These are phyloP conservation scores for Aspergillus saccharolyticus DNA, from an alignment of 495 filamentous ascomycete genomes.

Conservation along the genomic window DNA sequence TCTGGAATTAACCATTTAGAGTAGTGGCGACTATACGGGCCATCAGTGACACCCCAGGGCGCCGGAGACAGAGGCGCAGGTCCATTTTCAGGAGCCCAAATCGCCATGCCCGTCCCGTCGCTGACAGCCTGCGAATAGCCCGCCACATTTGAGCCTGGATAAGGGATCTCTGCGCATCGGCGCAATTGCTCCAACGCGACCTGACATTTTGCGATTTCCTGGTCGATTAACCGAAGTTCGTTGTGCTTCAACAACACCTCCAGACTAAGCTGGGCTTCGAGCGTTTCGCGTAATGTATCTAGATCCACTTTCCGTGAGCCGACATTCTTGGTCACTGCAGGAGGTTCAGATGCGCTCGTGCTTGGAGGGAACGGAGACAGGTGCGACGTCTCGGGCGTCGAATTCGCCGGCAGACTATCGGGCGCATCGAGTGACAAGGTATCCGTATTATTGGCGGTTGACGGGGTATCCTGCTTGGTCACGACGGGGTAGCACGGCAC, in stretches of 20 bases:
- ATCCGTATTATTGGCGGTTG: conserved; percentile 3
- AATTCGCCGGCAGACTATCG: conserved; percentile 6
- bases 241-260: conserved; percentile 93
- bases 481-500: conserved; percentile 15
- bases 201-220: conserved; percentile 94
- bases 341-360: conserved; percentile 10
- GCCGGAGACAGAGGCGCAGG: conserved; percentile 60
- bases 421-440: conserved; percentile 11
- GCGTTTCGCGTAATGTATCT: conserved; percentile 56
- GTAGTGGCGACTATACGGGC: conserved; percentile 91
- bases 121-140: conserved; percentile 60
- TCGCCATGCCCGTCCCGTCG: conserved; percentile 63
- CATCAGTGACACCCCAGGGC: conserved; percentile 84
- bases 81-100: conserved; percentile 53
- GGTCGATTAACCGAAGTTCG: conserved; percentile 88
- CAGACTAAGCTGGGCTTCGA: conserved; percentile 81
- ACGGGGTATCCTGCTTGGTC: conserved; percentile 6
- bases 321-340: conserved; percentile 18
- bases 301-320: conserved; percentile 25
- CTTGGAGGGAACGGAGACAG: conserved; percentile 11
- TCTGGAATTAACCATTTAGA: conserved; percentile 89
- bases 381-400: conserved; percentile 6
- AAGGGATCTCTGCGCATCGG: conserved; percentile 85
- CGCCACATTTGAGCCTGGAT: conserved; percentile 61
- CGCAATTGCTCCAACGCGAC: conserved; percentile 91